Conservation (phyloP, 352 stramenopile genomes). For the Chrysophaeum taylorii region DNA sequence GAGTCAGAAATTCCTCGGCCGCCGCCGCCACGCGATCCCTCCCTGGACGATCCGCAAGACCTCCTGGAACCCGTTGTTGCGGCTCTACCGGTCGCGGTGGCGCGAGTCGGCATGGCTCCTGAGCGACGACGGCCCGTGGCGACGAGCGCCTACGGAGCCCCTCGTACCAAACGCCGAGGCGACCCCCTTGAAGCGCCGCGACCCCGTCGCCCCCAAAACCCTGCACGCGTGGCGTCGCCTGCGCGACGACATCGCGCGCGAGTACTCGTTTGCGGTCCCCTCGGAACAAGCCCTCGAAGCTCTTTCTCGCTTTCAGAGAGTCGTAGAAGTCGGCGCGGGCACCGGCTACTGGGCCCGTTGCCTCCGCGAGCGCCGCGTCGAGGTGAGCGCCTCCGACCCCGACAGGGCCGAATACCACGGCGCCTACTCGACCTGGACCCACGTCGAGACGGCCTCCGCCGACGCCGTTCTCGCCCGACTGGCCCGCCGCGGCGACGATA, state of each 20-base stretch:
- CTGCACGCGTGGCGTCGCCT: constrained; percentile 47
- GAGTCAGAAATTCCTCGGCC: background rate
- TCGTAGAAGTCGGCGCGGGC: constrained; percentile 76
- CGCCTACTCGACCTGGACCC: background rate
- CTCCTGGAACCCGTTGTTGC: background rate
- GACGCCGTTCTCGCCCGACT: no score
- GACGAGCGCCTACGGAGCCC: background rate
- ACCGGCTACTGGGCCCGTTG: constrained; percentile 69
- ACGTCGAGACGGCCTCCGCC: background rate
- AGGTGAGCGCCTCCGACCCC: constrained; percentile 68
- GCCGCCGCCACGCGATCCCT: background rate
- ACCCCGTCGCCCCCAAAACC: constrained; percentile 39
- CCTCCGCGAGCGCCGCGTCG: constrained; percentile 58
- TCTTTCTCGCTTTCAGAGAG: constrained; percentile 29
- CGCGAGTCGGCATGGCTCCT: background rate
- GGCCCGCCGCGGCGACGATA: no score
- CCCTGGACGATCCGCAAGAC: no score
- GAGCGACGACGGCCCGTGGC: background rate
- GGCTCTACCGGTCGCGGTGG: constrained; percentile 1
- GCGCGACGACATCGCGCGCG: constrained; percentile 50
- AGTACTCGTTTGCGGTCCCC: constrained; percentile 33
- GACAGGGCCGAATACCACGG: background rate
- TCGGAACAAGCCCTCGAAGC: constrained; percentile 25
- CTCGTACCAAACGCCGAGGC: background rate
- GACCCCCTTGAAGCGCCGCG: constrained; percentile 25